Evolutionary conservation across 2,329 filamentous ascomycete genomes (phyloP).

Genomic region (Cercospora sesami): DNA sequence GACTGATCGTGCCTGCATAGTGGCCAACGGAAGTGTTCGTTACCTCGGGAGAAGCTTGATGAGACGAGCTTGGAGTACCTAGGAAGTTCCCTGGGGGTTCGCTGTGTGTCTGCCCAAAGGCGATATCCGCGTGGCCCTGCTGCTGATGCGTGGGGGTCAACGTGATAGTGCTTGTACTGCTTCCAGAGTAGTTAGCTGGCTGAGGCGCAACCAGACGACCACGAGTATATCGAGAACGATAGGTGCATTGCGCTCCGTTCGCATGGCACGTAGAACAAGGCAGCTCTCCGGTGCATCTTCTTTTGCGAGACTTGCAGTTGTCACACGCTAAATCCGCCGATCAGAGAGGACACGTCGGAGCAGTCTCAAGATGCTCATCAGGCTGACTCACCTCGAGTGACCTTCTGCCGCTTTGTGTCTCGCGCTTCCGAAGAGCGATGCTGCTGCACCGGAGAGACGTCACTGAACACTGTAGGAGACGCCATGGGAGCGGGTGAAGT

Average conservation of each 20-base stretch:
- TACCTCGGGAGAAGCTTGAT: slow-evolving; percentile 25
- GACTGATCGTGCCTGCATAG: slow-evolving; percentile 34
- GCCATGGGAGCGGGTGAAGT: neutral
- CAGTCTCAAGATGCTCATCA: neutral
- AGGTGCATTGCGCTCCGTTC: slow-evolving; percentile 46
- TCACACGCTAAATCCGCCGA: slow-evolving; percentile 33
- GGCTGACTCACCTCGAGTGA: slow-evolving; percentile 26
- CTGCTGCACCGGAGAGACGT: neutral
- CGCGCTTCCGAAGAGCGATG: slow-evolving; percentile 10
- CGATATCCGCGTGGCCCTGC: neutral
- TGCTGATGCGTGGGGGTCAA: neutral
- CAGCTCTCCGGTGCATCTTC: slow-evolving; percentile 44
- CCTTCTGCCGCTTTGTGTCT: slow-evolving; percentile 28
- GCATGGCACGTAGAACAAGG: slow-evolving; percentile 44
- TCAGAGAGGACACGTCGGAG: slow-evolving; percentile 4
- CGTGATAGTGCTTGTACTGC: neutral
- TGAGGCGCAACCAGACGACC: slow-evolving; percentile 32
- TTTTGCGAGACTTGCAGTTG: slow-evolving; percentile 41
- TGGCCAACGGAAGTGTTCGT: slow-evolving; percentile 28
- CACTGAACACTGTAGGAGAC: neutral
- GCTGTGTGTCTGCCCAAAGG: neutral
- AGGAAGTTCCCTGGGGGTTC: slow-evolving; percentile 5
- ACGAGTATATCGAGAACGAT: slow-evolving; percentile 53
- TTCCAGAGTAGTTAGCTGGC: neutral
- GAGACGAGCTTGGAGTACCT: slow-evolving; percentile 16